Base-by-base conservation (phyloP, 2,329 filamentous ascomycete genomes). In the Trichoderma sp. region DNA sequence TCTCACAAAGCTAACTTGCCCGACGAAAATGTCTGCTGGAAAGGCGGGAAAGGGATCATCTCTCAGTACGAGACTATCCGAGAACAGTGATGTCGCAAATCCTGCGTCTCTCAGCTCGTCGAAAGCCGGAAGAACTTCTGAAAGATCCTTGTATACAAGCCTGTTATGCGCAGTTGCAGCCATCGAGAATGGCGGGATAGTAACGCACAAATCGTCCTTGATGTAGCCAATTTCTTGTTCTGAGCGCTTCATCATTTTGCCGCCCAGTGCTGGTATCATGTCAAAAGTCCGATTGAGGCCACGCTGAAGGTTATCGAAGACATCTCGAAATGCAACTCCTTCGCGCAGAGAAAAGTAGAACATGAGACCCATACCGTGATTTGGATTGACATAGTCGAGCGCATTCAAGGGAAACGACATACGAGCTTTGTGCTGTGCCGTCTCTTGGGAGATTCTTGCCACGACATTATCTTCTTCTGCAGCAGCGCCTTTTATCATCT, bases 241-340 rank as follows among this genome's bases (percentile, higher is more conserved):
- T 0, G 75, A 75, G 19, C 70, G 69, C 40, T 69, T 52, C 71
- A 80, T 80, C 60, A 82, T 73, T 43, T 75, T 78, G n/a, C 80
- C 80, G 0, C 74, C 73, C 0, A 82, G 75, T 19, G 74, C 78
- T 5, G 80, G 79, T 14, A 82, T 78, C 64, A 81, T 68, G 1
- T 78, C 73, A 3, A 82, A 72, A 3, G 78, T 77, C 27, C 76
- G 76, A 16, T 72, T 72, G 5, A 82, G 76, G 2, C 80, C 80
- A 3, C 73, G 69, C 59, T 79, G 79, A 6, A 82, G 68, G 16
- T 74, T 75, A 0, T 62, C 65, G 57, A 81, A 82, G 0, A 72
- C 75, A 5, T 78, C 37, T 78, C 71, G 31, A 76, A 79, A 7
- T 31, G 40, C 69, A 16, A 73, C 71, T 0, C 70, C 77, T 6